phyloP scores from a whole-genome alignment of 2,329 filamentous ascomycete species.

The Aspergillus tanneri region DNA sequence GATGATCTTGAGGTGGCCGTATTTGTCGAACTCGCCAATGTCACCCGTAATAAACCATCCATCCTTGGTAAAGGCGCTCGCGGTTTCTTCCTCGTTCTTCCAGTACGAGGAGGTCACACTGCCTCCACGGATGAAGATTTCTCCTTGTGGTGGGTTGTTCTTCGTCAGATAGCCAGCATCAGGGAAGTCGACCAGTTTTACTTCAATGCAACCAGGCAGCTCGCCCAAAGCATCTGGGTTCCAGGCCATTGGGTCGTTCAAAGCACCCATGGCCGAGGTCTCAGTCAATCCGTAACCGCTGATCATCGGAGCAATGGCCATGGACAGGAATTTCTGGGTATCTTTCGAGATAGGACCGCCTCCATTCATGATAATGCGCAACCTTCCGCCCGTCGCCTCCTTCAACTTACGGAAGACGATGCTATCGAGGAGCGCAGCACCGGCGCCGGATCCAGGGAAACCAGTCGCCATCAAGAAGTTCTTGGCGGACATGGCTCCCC shows the following conservation, averaged over 20 bases:
- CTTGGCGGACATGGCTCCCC: slow-evolving; percentile 63
- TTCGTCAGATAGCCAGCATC: slow-evolving; percentile 83
- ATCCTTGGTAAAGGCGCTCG: slow-evolving; percentile 72
- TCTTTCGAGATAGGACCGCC: slow-evolving; percentile 86
- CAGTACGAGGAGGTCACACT: slow-evolving; percentile 77
- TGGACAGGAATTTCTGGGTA: slow-evolving; percentile 85
- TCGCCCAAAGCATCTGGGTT: slow-evolving; percentile 75
- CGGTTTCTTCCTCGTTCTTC: slow-evolving; percentile 81
- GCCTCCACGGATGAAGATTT: slow-evolving; percentile 82
- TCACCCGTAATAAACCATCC: slow-evolving; percentile 98
- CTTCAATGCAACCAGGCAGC: slow-evolving; percentile 71
- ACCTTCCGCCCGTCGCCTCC: slow-evolving; percentile 79
- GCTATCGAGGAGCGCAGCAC: slow-evolving; percentile 69
- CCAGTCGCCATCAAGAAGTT: slow-evolving; percentile 57
- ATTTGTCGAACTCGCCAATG: slow-evolving; percentile 80
- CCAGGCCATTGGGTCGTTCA: slow-evolving; percentile 76
- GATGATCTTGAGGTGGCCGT: slow-evolving; percentile 81
- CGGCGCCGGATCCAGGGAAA: slow-evolving; percentile 49
- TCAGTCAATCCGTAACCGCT: slow-evolving; percentile 92
- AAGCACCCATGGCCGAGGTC: slow-evolving; percentile 66
- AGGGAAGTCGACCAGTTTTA: slow-evolving; percentile 87
- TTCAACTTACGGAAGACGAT: slow-evolving; percentile 92
- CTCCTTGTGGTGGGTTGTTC: slow-evolving; percentile 78
- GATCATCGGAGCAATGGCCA: slow-evolving; percentile 93
- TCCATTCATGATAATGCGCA: slow-evolving; percentile 91